Conservation (phyloP, 257 asterid genomes). For the Nicotiana undulata region DNA sequence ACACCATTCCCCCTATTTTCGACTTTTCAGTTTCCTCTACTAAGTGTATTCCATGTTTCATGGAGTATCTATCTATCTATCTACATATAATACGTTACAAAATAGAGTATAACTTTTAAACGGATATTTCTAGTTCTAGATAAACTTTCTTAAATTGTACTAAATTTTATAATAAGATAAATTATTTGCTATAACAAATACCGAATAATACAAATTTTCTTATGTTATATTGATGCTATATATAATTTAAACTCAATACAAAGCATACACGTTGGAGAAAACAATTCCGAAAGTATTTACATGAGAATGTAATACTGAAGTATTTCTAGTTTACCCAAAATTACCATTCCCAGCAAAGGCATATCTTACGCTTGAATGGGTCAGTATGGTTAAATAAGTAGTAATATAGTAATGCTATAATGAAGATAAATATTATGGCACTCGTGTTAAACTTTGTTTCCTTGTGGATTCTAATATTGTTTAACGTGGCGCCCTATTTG, state of each 20-base stretch:
- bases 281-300: not conserved
- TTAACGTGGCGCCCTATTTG: too few species aligned
- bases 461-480: not conserved
- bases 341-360: not conserved
- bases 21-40: not conserved
- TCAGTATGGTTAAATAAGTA: not conserved
- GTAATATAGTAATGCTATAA: not conserved
- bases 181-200: too few species aligned
- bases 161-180: too few species aligned
- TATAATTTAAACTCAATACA: too few species aligned
- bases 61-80: not conserved
- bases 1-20: not conserved
- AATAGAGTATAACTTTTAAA: too few species aligned
- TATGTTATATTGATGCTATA: too few species aligned
- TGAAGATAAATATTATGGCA: not conserved
- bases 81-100: not conserved
- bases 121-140: too few species aligned
- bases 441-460: not conserved
- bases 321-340: not conserved
- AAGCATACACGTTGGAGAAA: not conserved
- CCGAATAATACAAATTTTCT: too few species aligned
- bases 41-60: not conserved
- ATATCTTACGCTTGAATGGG: not conserved
- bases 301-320: not conserved
- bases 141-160: too few species aligned